Percentiles rank a stretch among this genome's conserved stretches.
These are phyloP conservation scores for Mortierella sp. DNA, from an alignment of 371 early-diverging fungal genomes.

Conservation along the genomic window DNA sequence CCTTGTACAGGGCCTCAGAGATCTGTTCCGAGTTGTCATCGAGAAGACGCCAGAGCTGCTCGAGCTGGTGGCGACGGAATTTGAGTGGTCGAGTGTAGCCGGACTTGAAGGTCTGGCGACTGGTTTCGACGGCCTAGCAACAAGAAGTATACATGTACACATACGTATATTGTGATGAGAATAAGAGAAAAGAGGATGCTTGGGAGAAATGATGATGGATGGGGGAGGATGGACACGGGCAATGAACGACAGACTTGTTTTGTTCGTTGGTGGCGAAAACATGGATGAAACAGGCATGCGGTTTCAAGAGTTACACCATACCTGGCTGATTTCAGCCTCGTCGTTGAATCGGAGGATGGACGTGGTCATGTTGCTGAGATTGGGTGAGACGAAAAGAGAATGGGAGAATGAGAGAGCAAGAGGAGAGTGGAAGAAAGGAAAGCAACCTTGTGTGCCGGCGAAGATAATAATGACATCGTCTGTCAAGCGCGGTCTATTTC, in stretches of 20 bases:
- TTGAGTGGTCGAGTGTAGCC: slow-evolving; percentile 61
- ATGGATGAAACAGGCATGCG: too few species aligned
- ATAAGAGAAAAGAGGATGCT: too few species aligned
- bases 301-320: neutral
- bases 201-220: too few species aligned
- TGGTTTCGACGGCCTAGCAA: slow-evolving; percentile 52
- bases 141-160: neutral
- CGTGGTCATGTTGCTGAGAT: slow-evolving; percentile 9
- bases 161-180: too few species aligned
- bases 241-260: too few species aligned
- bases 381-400: neutral
- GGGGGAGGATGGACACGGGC: too few species aligned
- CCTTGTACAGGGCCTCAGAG: slow-evolving; percentile 69
- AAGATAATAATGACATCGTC: too few species aligned
- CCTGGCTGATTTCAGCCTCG: slow-evolving; percentile 43
- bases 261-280: too few species aligned
- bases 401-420: neutral
- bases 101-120: slow-evolving; percentile 62
- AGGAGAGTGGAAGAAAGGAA: neutral
- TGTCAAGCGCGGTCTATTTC: too few species aligned
- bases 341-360: slow-evolving; percentile 34
- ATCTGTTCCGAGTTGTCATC: slow-evolving; percentile 74
- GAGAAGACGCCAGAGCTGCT: slow-evolving; percentile 70
- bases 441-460: too few species aligned
- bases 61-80: slow-evolving; percentile 79